Conservation (phyloP, 352 stramenopile species). For the Globisporangium heterothallicum region DNA sequence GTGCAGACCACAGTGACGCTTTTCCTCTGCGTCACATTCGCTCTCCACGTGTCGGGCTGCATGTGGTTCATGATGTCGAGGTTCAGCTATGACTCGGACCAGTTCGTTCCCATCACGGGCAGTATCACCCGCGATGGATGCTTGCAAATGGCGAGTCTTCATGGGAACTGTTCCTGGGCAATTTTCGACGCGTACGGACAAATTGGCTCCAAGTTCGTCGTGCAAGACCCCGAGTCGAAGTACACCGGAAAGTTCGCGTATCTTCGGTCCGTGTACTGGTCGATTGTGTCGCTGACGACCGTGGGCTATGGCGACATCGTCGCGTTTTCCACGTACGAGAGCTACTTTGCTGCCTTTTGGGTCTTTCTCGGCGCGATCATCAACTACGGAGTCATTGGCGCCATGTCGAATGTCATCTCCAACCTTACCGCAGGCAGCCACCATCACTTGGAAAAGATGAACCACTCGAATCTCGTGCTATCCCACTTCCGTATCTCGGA, state of each 20-base stretch:
- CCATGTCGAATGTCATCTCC: conserved; percentile 77
- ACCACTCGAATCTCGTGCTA: conserved; percentile 57
- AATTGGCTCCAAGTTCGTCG: conserved; percentile 38
- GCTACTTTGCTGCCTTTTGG: conserved; percentile 61
- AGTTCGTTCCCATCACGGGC: conserved; percentile 22
- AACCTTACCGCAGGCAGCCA: conserved; percentile 54
- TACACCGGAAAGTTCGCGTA: conserved; percentile 66
- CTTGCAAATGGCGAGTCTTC: conserved; percentile 33
- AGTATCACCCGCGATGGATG: conserved; percentile 37
- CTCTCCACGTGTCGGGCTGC: conserved; percentile 56
- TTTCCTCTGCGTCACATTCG: conserved; percentile 56
- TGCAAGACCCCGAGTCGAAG: conserved; percentile 21
- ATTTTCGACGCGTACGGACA: conserved; percentile 65
- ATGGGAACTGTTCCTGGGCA: conserved; percentile 70
- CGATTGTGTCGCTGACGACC: conserved; percentile 63
- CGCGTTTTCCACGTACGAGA: conserved; percentile 65
- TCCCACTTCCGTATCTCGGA: conserved; percentile 58
- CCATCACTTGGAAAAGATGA: conserved; percentile 66
- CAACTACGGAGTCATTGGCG: conserved; percentile 71
- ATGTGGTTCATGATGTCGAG: conserved; percentile 74
- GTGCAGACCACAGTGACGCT: conserved; percentile 47
- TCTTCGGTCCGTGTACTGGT: conserved; percentile 67
- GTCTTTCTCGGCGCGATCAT: conserved; percentile 65
- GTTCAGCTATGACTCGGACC: conserved; percentile 31
- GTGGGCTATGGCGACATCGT: conserved; percentile 79